Base-by-base conservation (phyloP, 2,329 filamentous ascomycete genomes). In the Phaeomoniella chlamydospora region DNA sequence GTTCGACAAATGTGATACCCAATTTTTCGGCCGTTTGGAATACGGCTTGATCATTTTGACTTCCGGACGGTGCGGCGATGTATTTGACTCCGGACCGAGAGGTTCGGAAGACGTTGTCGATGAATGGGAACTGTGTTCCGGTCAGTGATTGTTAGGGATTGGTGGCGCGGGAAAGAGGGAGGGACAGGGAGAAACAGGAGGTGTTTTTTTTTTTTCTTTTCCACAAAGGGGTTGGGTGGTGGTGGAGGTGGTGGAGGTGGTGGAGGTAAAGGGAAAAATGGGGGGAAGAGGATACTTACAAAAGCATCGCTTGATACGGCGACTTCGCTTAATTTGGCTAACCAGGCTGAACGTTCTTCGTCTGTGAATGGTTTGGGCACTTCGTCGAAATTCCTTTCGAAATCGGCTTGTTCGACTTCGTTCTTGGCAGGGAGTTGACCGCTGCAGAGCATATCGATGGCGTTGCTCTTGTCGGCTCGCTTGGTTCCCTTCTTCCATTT, bases 401-500 rank as follows among this genome's bases (percentile, higher is more conserved):
- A 98, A 41, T 79, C 77, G 48, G 81, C 80, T 45, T 79, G 78
- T 70, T 98, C 90, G 26, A 81, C 69, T 2, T 86, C 87, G 14
- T 72, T 74, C 58, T 80, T 80, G 37, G 88, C 87, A 13, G 45
- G 43, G 16, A 94, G 74, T 60, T 93, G 73, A 36, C 88, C 88
- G 42, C 83, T 90, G 58, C 90, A 90, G 45, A 96, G 76, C 53
- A 96, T 70, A 56, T 96, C 90, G 53, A 96, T 94, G 45, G 87
- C 88, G 58, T 98, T 98, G 68, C 82, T 92, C 75, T 96, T 98
- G 59, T 94, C 88, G 33, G 90, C 74, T 39, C 90, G 77, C 77
- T 96, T 96, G 54, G 82, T 85, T 50, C 90, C 88, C 67, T 90
- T 88, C 73, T 94, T 94, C 84, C 86, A 98, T 67, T 88, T 83